A percentile compares a stretch with the other conserved stretches of the same genome.
These are phyloP conservation scores for Geotrichum carabidarum DNA, from an alignment of 1,139 yeast genomes.

Conservation along the genomic window DNA sequence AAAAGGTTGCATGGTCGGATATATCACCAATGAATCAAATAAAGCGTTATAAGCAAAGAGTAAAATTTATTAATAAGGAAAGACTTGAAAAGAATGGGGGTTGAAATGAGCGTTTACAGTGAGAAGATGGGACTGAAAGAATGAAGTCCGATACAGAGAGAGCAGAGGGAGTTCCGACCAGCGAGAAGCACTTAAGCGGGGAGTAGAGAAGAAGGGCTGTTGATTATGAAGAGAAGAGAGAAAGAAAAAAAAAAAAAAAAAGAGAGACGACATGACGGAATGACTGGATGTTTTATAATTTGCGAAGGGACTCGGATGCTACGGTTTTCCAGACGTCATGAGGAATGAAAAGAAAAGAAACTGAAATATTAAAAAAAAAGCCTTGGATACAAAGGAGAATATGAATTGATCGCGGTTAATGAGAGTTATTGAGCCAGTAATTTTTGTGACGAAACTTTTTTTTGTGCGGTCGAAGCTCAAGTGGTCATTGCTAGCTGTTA, in stretches of 20 bases:
- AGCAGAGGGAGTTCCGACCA: not conserved
- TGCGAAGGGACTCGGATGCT: not conserved
- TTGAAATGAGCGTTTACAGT: not conserved
- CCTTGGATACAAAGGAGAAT: too few species aligned
- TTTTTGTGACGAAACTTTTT: too few species aligned
- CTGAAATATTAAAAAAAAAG: too few species aligned
- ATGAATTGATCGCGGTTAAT: too few species aligned
- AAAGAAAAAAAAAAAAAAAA: not conserved
- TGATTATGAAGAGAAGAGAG: not conserved
- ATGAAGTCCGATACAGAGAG: not conserved
- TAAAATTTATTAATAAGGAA: not conserved
- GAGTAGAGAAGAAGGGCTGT: not conserved
- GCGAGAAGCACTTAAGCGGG: not conserved
- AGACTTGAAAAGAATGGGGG: not conserved
- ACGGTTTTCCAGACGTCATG: too few species aligned
- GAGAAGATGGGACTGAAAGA: not conserved
- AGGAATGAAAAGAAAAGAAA: too few species aligned
- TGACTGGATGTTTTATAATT: not conserved
- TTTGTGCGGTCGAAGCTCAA: too few species aligned
- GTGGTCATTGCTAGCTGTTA: too few species aligned
- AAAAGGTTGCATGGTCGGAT: constrained; percentile 6
- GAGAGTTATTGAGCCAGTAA: too few species aligned
- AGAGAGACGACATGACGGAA: not conserved
- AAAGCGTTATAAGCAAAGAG: not conserved
- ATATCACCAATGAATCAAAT: not conserved